Conservation (phyloP, 345 rosid species). For the Hibiscus trionum region DNA sequence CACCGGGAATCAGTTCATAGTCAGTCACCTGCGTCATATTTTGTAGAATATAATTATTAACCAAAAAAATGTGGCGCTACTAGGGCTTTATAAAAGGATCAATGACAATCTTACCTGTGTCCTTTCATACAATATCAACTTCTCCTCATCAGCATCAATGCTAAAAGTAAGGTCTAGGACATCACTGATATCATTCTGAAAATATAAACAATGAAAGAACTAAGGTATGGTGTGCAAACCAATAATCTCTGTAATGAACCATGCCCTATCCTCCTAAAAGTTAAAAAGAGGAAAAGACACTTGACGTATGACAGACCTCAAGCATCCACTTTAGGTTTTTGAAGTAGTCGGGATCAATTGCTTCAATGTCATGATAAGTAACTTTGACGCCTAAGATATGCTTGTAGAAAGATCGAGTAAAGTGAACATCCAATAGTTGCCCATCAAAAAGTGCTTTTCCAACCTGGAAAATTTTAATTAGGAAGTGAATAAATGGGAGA, state of each 20-base stretch:
- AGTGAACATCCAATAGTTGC: slow-evolving; percentile 92
- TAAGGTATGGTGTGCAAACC: not conserved
- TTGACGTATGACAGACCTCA: slow-evolving; percentile 45
- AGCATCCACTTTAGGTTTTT: slow-evolving; percentile 94
- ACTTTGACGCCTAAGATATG: slow-evolving; percentile 88
- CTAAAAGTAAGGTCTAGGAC: slow-evolving; percentile 83
- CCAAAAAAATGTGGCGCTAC: too few species aligned
- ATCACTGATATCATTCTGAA: slow-evolving; percentile 87
- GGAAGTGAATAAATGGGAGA: slow-evolving; percentile 1
- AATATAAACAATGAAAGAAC: slow-evolving; percentile 10
- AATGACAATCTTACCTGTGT: slow-evolving; percentile 45
- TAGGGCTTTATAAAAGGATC: not conserved
- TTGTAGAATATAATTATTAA: too few species aligned
- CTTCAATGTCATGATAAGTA: slow-evolving; percentile 94
- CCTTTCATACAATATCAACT: slow-evolving; percentile 73
- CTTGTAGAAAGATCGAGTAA: slow-evolving; percentile 96
- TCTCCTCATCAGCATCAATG: slow-evolving; percentile 97
- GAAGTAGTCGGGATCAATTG: slow-evolving; percentile 89
- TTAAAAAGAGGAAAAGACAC: too few species aligned
- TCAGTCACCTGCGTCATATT: slow-evolving; percentile 65
- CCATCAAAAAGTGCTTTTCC: slow-evolving; percentile 96
- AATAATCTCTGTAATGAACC: not conserved
- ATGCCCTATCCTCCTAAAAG: too few species aligned
- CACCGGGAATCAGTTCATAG: slow-evolving; percentile 87
- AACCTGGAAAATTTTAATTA: slow-evolving; percentile 43